Percentiles rank a stretch among this genome's conserved stretches.
phyloP scores from a whole-genome alignment of 306 rosid genomes.

The Carpinus viminea region DNA sequence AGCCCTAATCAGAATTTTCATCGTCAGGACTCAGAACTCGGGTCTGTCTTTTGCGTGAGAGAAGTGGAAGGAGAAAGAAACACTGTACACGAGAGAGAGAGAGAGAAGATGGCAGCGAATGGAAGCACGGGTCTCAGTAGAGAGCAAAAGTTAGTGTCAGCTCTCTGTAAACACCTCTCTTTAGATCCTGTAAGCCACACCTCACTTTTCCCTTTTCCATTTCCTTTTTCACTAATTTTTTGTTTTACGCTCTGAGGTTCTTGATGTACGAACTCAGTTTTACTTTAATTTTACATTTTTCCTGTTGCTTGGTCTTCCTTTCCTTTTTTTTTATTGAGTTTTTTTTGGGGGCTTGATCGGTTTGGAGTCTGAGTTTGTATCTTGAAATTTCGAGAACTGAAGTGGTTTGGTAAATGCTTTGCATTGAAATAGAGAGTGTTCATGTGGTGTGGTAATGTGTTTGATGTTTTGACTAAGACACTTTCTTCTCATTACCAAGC shows the following conservation, averaged over 20 bases:
- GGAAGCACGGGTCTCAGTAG: conserved; percentile 32
- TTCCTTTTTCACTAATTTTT: neutral
- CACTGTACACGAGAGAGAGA: neutral
- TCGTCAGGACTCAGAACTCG: neutral
- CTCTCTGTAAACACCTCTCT: conserved; percentile 58
- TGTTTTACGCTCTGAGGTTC: neutral
- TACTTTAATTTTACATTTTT: neutral
- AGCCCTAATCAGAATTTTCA: conserved; percentile 17
- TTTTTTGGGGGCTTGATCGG: neutral
- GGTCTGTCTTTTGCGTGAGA: neutral
- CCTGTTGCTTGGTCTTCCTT: neutral
- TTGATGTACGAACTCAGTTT: neutral
- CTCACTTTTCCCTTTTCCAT: neutral
- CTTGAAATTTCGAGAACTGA: neutral
- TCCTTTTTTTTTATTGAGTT: neutral
- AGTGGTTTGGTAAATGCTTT: neutral
- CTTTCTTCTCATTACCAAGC: neutral
- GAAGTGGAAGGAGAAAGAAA: neutral
- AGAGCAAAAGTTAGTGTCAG: conserved; percentile 48
- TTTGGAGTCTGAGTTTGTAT: neutral
- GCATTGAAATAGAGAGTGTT: neutral
- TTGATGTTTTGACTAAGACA: neutral
- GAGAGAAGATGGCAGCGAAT: conserved; percentile 51
- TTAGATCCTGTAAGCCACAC: conserved; percentile 60
- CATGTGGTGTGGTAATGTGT: neutral